These are phyloP conservation scores for Fremontodendron californicum DNA, from an alignment of 345 rosid genomes.

Conservation along the genomic window DNA sequence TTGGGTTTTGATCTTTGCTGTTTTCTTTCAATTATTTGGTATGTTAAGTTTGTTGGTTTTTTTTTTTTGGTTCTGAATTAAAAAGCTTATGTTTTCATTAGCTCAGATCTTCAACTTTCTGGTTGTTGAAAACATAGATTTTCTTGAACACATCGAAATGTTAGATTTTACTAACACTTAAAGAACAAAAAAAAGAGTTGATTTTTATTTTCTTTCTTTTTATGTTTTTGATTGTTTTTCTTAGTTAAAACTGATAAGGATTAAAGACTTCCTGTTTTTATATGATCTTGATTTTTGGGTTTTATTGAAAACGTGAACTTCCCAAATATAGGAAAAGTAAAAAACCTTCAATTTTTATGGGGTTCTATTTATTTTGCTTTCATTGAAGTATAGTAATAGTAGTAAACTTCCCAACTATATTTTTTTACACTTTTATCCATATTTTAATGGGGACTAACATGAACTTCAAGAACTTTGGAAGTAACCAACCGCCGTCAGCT, in stretches of 20 bases:
- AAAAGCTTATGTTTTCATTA: background rate
- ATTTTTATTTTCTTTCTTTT: background rate
- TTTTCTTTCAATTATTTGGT: background rate
- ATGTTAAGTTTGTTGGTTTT: background rate
- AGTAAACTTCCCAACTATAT: background rate
- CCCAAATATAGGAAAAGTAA: background rate
- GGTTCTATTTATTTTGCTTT: background rate
- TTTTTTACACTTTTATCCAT: slow-evolving; percentile 22
- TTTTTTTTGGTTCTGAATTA: no score
- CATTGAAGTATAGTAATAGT: background rate
- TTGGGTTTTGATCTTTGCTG: background rate
- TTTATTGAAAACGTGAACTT: background rate
- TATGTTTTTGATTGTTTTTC: background rate
- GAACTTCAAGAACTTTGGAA: slow-evolving; percentile 57
- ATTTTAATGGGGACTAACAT: slow-evolving; percentile 56
- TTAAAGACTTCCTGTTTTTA: background rate
- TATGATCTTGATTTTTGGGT: background rate
- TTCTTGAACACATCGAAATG: background rate
- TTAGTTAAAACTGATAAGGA: background rate
- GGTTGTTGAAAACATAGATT: background rate
- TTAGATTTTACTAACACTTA: background rate
- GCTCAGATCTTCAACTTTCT: background rate
- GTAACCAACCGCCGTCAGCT: slow-evolving; percentile 28
- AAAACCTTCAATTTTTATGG: background rate
- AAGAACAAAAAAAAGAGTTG: background rate